phyloP scores from a whole-genome alignment of 208 protist genomes.

The Leishmania aethiopica region DNA sequence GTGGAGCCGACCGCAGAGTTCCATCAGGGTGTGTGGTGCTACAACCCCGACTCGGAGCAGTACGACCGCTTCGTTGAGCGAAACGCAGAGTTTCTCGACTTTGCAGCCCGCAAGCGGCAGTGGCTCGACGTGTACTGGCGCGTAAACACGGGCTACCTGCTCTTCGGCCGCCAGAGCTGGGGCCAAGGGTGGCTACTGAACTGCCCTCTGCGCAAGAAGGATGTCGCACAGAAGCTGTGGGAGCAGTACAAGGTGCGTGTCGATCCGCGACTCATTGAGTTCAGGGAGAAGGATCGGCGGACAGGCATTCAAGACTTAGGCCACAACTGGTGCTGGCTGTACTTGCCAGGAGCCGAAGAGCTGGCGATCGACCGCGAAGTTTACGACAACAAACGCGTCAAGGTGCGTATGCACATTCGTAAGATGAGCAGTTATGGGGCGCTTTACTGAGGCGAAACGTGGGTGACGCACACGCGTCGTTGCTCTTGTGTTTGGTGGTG shows the following conservation, averaged over 20 bases:
- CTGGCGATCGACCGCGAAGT: conserved; percentile 90
- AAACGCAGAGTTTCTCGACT: conserved; percentile 90
- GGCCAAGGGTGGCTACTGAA: conserved; percentile 90
- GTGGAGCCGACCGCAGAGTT: conserved; percentile 69
- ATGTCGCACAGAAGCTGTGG: conserved; percentile 92
- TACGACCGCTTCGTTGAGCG: conserved; percentile 90
- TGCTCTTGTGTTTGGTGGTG: neutral
- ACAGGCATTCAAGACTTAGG: conserved; percentile 91
- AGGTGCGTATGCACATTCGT: conserved; percentile 92
- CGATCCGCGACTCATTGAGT: conserved; percentile 85
- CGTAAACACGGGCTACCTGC: conserved; percentile 92
- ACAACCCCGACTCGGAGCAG: conserved; percentile 85
- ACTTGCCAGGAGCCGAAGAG: conserved; percentile 91
- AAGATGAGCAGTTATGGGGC: conserved; percentile 76
- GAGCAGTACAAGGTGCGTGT: conserved; percentile 93
- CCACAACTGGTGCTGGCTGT: conserved; percentile 94
- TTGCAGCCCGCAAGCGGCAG: conserved; percentile 90
- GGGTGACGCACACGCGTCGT: neutral
- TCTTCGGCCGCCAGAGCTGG: conserved; percentile 90
- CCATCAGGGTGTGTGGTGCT: conserved; percentile 88
- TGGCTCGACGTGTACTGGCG: conserved; percentile 94
- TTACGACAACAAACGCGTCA: conserved; percentile 93
- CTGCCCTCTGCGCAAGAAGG: conserved; percentile 87
- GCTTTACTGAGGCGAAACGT: conserved; percentile 57
- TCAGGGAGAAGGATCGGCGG: conserved; percentile 87